These are phyloP conservation scores for Nicotiana benthamiana DNA, from an alignment of 257 asterid genomes.

Conservation along the genomic window DNA sequence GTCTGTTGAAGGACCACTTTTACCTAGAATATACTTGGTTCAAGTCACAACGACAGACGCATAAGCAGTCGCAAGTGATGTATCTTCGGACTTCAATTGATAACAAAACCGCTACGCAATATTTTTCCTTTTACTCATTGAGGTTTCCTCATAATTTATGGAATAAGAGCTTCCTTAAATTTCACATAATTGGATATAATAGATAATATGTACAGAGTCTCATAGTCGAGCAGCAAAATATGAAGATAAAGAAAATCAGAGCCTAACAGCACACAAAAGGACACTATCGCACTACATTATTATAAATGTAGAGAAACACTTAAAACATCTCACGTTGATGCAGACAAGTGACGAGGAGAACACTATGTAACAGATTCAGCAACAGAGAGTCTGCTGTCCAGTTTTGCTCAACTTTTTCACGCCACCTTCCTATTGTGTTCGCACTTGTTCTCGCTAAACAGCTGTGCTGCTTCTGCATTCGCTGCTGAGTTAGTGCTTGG, in stretches of 20 bases:
- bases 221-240: conserved; percentile 16
- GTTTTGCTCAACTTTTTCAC: conserved; percentile 78
- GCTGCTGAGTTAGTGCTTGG: conserved; percentile 81
- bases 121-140: background rate
- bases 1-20: background rate
- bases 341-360: conserved; percentile 25
- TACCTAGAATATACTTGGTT: background rate
- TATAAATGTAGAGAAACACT: conserved; percentile 11
- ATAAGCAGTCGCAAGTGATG: background rate
- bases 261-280: conserved; percentile 15
- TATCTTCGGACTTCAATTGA: background rate
- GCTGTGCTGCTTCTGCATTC: conserved; percentile 74
- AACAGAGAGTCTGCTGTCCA: conserved; percentile 58
- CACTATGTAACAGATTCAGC: background rate
- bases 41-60: background rate
- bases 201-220: conserved; percentile 29
- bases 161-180: background rate
- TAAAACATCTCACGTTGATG: conserved; percentile 6
- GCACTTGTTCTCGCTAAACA: conserved; percentile 72
- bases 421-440: conserved; percentile 76
- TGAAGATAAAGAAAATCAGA: conserved; percentile 20
- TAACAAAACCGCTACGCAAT: background rate
- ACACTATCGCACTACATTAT: conserved; percentile 18
- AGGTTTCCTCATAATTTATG: background rate
- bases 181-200: conserved; percentile 15